phyloP scores from a whole-genome alignment of 176 grass and related monocot species.

The Elymus sibiricus region DNA sequence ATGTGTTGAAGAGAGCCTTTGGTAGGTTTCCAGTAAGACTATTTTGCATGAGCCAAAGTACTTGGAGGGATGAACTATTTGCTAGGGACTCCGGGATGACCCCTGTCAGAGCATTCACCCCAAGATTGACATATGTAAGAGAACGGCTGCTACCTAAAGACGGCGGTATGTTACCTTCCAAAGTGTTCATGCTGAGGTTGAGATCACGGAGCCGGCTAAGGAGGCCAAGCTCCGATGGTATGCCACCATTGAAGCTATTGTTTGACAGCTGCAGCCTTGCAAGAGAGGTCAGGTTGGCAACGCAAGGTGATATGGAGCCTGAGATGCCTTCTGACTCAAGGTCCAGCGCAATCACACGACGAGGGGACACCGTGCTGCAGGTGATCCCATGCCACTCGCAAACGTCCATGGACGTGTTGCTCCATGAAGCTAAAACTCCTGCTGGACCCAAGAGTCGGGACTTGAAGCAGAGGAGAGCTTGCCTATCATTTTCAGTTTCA shows the following conservation, averaged over 20 bases:
- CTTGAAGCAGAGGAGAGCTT: constrained; percentile 46
- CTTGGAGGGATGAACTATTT: constrained; percentile 19
- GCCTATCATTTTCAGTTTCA: neutral
- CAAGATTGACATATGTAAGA: constrained; percentile 15
- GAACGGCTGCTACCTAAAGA: constrained; percentile 25
- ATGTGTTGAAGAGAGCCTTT: constrained; percentile 25
- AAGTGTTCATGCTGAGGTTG: constrained; percentile 55
- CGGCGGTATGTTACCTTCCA: constrained; percentile 31
- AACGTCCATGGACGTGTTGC: constrained; percentile 5
- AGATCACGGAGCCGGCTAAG: constrained; percentile 33
- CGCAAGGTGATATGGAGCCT: constrained; percentile 30
- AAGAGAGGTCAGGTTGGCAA: constrained; percentile 43
- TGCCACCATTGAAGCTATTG: constrained; percentile 37
- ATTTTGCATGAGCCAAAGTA: constrained; percentile 24
- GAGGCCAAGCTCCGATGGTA: constrained; percentile 35
- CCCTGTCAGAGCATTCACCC: constrained; percentile 24
- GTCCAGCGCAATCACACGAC: constrained; percentile 5
- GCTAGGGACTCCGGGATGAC: constrained; percentile 30
- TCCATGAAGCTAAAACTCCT: constrained; percentile 31
- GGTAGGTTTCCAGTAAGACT: constrained; percentile 37
- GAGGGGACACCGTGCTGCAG: neutral
- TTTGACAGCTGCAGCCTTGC: constrained; percentile 31
- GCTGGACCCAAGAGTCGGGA: constrained; percentile 9
- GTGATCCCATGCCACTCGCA: constrained; percentile 43
- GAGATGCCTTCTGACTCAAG: constrained; percentile 25